Base-by-base conservation (phyloP, 108 stramenopile species). In the Schizochytrium sp. region DNA sequence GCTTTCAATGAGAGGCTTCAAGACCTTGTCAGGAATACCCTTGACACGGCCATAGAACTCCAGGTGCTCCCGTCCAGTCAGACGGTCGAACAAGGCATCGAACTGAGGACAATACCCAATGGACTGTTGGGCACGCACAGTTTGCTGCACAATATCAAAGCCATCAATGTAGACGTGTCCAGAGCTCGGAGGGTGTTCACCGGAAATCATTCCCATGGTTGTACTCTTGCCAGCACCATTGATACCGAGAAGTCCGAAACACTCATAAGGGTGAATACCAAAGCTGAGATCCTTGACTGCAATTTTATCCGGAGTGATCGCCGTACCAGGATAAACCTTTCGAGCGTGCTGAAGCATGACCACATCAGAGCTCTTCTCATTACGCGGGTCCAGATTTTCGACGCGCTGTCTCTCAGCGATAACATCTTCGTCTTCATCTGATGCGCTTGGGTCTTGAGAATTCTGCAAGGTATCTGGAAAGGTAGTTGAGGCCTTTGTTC, bases 61-160 rank as follows among this genome's bases (percentile, higher is more conserved):
- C 72, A 98, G 88, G 89, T 98, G 97, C 87, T 98, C 97, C 61
- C 76, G 88, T 15, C 94, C 95, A 40, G 96, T 95, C 15, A 98
- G 95, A 8, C 95, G 93, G 28, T 95, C 94, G 73, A 95, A 95
- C 2, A 98, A 90, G 44, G 94, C 94, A 60, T 98, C 96, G 47
- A 95, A 95, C 89, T 98, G 97, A 56, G 89, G 89, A 46, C 93
- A 94, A 61, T 91, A 91, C 19, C 90, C 90, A 57, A 90, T 49
- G 4, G 57, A 59, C 76, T 83, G 76, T 53, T 83, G 76, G 8
- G 76, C 76, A 0, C 53, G 47, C 47, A 55, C 47, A 5, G 76
- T 55, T 5, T 83, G 28, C 50, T 13, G 19, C 15, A 89, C 88
- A 0, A 89, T 58, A 76, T 92, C 90, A 15, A 59, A 42, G n/a